Conservation (phyloP, 2,329 filamentous ascomycete genomes). For the Fusarium annulatum region DNA sequence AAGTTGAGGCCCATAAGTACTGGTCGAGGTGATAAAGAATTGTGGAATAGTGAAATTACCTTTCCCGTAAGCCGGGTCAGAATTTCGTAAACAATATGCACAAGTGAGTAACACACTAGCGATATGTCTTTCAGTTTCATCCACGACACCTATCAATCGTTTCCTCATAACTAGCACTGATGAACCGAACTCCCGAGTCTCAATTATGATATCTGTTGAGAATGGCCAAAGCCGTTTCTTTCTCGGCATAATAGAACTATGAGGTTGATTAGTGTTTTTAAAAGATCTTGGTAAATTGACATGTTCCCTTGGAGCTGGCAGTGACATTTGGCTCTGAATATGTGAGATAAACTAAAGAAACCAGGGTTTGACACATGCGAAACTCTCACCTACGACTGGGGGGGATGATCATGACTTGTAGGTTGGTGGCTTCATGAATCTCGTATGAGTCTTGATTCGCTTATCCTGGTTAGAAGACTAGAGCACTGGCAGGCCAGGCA, state of each 20-base stretch:
- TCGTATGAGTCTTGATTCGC: not conserved
- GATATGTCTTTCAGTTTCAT: not conserved
- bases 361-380: not conserved
- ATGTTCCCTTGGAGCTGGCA: not conserved
- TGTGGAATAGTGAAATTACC: not conserved
- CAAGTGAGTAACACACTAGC: not conserved
- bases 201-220: not conserved
- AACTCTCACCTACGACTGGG: constrained; percentile 12
- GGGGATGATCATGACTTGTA: constrained; percentile 22
- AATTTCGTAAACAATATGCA: not conserved
- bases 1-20: constrained; percentile 17
- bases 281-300: not conserved
- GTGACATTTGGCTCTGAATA: constrained; percentile 6
- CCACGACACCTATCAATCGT: constrained; percentile 1
- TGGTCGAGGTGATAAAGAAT: not conserved
- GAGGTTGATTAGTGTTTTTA: not conserved
- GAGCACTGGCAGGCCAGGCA: not conserved
- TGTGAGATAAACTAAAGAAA: constrained; percentile 3
- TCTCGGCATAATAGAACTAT: not conserved
- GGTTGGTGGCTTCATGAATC: not conserved
- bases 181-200: not conserved
- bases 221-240: not conserved
- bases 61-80: not conserved
- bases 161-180: not conserved
- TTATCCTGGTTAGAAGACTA: not conserved